Base-by-base conservation (phyloP, 2,329 filamentous ascomycete species). In the Claviceps maximensis region DNA sequence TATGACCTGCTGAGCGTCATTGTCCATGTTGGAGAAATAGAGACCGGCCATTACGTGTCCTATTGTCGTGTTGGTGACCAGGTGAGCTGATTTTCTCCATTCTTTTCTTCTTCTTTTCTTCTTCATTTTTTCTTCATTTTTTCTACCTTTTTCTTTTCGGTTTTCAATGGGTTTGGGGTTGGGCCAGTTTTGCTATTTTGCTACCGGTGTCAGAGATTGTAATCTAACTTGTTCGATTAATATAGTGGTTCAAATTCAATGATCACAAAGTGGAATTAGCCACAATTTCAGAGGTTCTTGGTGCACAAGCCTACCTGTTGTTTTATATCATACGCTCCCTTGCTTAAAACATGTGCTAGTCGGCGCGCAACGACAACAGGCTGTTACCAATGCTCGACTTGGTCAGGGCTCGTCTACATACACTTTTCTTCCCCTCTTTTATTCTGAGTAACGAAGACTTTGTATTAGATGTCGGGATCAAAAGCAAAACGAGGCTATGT, bases 201-300 rank as follows among this genome's bases (percentile, higher is more conserved):
- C 64, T 9, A 17, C 17, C 9, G 3, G 31, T 56, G 17, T 59
- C 13, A 15, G 46, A 45, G 19, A 31, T 19, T 27, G 23, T 4
- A 19, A 25, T 31, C 33, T 50, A 21, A 51, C 38, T 42, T 31
- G n/a, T 25, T 46, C 12, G 15, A 33, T 23, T 10, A 41, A 19
- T 27, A 4, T 42, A 95, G 78, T 97, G 91, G 91, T 95, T 95
- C 67, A 82, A 87, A 53, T 96, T 96, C 69, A 94, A 97, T 63
- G 91, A 97, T 65, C 90, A 93, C 66, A 89, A 89, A 65, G 91
- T 97, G 25, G 87, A 90, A 56, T 65, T 90, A 53, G 91, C 88
- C 2, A 82, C 81, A 47, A 85, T 93, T 64, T 86, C 86, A 5
- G 88, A 96, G 55, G 91, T 97, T 3, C 75, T 97, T 44, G 79